phyloP scores from a whole-genome alignment of 2,329 filamentous ascomycete species.

The Neophaeococcomyces aloes region DNA sequence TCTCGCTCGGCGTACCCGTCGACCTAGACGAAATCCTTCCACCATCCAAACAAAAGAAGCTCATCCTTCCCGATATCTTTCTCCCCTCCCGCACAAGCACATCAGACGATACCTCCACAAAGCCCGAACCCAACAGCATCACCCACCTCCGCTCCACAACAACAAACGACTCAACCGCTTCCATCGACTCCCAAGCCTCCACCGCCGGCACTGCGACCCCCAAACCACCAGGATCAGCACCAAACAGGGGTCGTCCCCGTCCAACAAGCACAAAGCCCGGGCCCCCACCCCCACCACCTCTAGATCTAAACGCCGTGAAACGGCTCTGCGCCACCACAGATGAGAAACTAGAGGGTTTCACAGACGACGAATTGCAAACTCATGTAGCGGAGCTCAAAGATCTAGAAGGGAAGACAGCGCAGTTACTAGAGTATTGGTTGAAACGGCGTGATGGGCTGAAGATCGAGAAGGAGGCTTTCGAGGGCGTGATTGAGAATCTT shows the following conservation, averaged over 20 bases:
- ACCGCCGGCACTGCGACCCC: too few species aligned
- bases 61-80: constrained; percentile 75
- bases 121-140: constrained; percentile 2
- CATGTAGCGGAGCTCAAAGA: constrained; percentile 62
- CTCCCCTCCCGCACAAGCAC: constrained; percentile 44
- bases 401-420: constrained; percentile 60
- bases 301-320: constrained; percentile 68
- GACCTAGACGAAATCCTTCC: constrained; percentile 96
- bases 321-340: constrained; percentile 76
- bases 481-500: constrained; percentile 92
- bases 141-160: constrained; percentile 27
- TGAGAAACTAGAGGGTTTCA: constrained; percentile 69
- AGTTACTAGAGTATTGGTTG: constrained; percentile 79
- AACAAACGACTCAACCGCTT: constrained; percentile 25
- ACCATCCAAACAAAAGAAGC: constrained; percentile 94
- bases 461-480: constrained; percentile 85
- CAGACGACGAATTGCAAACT: constrained; percentile 59
- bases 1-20: constrained; percentile 89
- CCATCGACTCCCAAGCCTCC: constrained; percentile 25
- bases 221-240: constrained; percentile 20
- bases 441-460: constrained; percentile 75
- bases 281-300: constrained; percentile 53
- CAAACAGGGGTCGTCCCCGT: constrained; percentile 29
- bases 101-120: constrained; percentile 37
- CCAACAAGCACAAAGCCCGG: constrained; percentile 40